Evolutionary conservation across 2,329 filamentous ascomycete species (phyloP).

Genomic region (Cadophora sp.): DNA sequence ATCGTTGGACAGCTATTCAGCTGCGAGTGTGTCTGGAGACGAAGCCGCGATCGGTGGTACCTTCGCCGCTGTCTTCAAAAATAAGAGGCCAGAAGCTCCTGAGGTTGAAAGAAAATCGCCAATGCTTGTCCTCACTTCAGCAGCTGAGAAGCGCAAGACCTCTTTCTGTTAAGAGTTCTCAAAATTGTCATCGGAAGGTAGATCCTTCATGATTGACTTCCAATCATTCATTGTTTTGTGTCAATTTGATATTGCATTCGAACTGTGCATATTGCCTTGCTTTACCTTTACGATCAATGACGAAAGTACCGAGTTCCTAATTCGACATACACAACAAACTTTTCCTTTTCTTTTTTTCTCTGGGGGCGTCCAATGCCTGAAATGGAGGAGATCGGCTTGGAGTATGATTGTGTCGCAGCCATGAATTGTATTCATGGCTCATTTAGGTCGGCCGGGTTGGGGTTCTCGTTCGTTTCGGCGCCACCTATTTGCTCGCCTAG

Average conservation of each 20-base stretch:
- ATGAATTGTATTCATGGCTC: slow-evolving; percentile 39
- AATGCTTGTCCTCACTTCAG: slow-evolving; percentile 83
- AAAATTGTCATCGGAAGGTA: slow-evolving; percentile 41
- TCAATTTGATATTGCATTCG: slow-evolving; percentile 49
- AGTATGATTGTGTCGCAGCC: slow-evolving; percentile 16
- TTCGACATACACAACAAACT: slow-evolving; percentile 35
- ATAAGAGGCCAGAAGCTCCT: slow-evolving; percentile 61
- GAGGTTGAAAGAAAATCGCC: slow-evolving; percentile 80
- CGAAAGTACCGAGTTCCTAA: slow-evolving; percentile 41
- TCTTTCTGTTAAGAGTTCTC: slow-evolving; percentile 58
- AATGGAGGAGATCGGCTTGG: slow-evolving; percentile 8
- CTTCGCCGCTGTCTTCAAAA: slow-evolving; percentile 72
- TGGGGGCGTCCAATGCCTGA: slow-evolving; percentile 23
- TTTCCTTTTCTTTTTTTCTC: slow-evolving; percentile 29
- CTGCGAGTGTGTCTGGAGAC: slow-evolving; percentile 71
- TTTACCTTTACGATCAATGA: slow-evolving; percentile 44
- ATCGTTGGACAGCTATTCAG: slow-evolving; percentile 54
- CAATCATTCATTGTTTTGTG: slow-evolving; percentile 42
- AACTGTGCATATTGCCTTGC: slow-evolving; percentile 45
- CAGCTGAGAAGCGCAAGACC: slow-evolving; percentile 86
- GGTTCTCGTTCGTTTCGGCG: slow-evolving; percentile 36
- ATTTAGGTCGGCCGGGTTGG: slow-evolving; percentile 28
- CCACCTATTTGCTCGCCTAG: slow-evolving; percentile 17
- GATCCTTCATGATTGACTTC: slow-evolving; percentile 42
- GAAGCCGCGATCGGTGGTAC: slow-evolving; percentile 66